Conservation (phyloP, 208 protist species). For the Naegleria lovaniensis region DNA sequence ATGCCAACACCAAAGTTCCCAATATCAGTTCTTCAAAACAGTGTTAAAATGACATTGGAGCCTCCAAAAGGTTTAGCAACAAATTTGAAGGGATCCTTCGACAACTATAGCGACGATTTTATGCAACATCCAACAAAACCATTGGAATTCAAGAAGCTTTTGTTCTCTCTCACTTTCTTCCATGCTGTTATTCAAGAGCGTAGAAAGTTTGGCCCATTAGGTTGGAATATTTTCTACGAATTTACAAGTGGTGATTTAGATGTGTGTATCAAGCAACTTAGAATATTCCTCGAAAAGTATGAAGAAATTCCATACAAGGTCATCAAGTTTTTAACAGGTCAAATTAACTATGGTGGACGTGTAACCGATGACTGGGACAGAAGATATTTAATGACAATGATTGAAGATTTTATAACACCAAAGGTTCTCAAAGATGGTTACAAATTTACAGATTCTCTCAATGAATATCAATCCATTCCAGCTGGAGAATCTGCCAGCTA, state of each 20-base stretch:
- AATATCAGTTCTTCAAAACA: conserved; percentile 93
- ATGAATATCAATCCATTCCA: conserved; percentile 67
- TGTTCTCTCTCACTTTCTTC: conserved; percentile 95
- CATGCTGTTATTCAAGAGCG: conserved; percentile 94
- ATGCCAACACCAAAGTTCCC: conserved; percentile 94
- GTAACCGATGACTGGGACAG: conserved; percentile 97
- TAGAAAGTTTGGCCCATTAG: conserved; percentile 95
- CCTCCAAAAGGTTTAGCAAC: conserved; percentile 93
- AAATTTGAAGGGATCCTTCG: conserved; percentile 72
- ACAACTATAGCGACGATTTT: conserved; percentile 63
- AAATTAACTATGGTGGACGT: conserved; percentile 97
- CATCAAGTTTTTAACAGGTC: conserved; percentile 84
- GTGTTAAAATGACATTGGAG: conserved; percentile 98
- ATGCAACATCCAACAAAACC: conserved; percentile 75
- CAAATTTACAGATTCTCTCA: conserved; percentile 68
- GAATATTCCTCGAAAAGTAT: conserved; percentile 93
- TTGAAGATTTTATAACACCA: conserved; percentile 78
- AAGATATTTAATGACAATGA: conserved; percentile 82
- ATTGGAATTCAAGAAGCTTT: conserved; percentile 81
- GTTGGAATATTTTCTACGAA: conserved; percentile 98
- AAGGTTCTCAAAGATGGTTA: conserved; percentile 81
- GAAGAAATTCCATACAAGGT: conserved; percentile 92
- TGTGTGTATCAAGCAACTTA: conserved; percentile 78
- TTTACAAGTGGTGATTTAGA: conserved; percentile 90
- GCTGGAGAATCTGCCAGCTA: conserved; percentile 67